phyloP scores from a whole-genome alignment of 495 filamentous ascomycete species.

The Podospora conica region DNA sequence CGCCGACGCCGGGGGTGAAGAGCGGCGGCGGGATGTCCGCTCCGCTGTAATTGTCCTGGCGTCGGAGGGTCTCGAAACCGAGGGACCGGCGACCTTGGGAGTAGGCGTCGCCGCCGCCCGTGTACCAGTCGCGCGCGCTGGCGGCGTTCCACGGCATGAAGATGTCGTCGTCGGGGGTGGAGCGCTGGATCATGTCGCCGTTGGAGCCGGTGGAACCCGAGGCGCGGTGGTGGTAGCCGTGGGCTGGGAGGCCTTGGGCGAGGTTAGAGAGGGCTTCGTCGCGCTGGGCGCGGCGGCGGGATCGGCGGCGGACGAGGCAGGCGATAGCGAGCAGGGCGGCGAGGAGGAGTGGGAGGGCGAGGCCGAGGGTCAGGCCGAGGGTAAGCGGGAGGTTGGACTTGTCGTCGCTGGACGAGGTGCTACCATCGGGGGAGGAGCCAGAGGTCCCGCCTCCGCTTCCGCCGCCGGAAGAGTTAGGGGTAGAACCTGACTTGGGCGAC shows the following conservation, averaged over 20 bases:
- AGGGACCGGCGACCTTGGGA: conserved; percentile 32
- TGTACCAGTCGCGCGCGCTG: conserved; percentile 33
- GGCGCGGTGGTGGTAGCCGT: conserved; percentile 20
- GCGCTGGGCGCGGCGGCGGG: conserved; percentile 26
- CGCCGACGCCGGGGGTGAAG: conserved; percentile 12
- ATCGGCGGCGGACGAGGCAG: conserved; percentile 52
- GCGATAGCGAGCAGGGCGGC: conserved; percentile 45
- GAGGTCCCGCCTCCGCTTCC: not conserved
- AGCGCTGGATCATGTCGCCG: conserved; percentile 48
- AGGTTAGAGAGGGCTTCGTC: conserved; percentile 36
- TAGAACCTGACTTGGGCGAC: not conserved
- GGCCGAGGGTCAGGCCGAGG: conserved; percentile 59
- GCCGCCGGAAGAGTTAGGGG: not conserved
- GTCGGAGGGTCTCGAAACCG: conserved; percentile 39
- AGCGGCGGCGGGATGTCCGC: not conserved
- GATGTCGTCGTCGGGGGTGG: conserved; percentile 11
- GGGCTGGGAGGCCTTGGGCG: conserved; percentile 33
- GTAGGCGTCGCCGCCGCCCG: conserved; percentile 38
- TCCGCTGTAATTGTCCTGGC: not conserved
- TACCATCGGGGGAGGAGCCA: not conserved
- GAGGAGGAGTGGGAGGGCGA: conserved; percentile 60
- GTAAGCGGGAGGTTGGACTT: conserved; percentile 36
- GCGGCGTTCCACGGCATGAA: conserved; percentile 27
- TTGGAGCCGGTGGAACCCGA: conserved; percentile 9
- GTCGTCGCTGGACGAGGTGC: not conserved